A percentile compares a stretch with the other conserved stretches of the same genome.
Evolutionary conservation across 2,329 filamentous ascomycete species (phyloP).

Genomic region (Exutisphaerella laricina): DNA sequence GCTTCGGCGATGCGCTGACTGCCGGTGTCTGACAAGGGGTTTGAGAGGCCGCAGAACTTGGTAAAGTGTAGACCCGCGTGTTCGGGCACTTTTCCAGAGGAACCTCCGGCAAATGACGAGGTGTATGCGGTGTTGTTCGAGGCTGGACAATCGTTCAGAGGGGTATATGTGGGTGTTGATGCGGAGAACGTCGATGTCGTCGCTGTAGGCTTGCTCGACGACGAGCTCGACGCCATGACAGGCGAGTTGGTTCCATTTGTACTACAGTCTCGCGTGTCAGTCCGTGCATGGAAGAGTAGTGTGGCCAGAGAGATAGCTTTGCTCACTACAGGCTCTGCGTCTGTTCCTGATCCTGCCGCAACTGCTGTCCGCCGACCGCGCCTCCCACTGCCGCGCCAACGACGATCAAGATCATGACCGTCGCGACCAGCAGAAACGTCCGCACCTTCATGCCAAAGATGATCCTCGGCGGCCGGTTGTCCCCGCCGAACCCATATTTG

Average conservation of each 20-base stretch:
- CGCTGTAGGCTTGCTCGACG: slow-evolving; percentile 16
- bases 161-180: slow-evolving; percentile 30
- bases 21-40: slow-evolving; percentile 22
- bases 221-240: slow-evolving; percentile 13
- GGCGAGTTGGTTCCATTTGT: slow-evolving; percentile 18
- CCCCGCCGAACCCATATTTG: slow-evolving; percentile 22
- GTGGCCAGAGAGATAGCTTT: neutral
- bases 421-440: slow-evolving; percentile 33
- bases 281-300: slow-evolving; percentile 10
- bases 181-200: slow-evolving; percentile 27
- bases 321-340: slow-evolving; percentile 10
- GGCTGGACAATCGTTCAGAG: slow-evolving; percentile 29
- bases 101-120: slow-evolving; percentile 20
- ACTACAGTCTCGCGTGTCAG: slow-evolving; percentile 11
- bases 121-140: slow-evolving; percentile 32
- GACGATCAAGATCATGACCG: slow-evolving; percentile 29
- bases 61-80: slow-evolving; percentile 28
- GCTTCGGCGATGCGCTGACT: slow-evolving; percentile 25
- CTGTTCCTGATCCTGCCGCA: slow-evolving; percentile 22
- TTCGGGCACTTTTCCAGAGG: slow-evolving; percentile 6
- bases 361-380: slow-evolving; percentile 31
- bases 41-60: slow-evolving; percentile 30
- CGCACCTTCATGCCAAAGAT: slow-evolving; percentile 37
- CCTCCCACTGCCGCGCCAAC: slow-evolving; percentile 36
- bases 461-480: slow-evolving; percentile 34